Evolutionary conservation across 768 basidiomycete genomes (phyloP).

Genomic region (Kwoniella sp.): DNA sequence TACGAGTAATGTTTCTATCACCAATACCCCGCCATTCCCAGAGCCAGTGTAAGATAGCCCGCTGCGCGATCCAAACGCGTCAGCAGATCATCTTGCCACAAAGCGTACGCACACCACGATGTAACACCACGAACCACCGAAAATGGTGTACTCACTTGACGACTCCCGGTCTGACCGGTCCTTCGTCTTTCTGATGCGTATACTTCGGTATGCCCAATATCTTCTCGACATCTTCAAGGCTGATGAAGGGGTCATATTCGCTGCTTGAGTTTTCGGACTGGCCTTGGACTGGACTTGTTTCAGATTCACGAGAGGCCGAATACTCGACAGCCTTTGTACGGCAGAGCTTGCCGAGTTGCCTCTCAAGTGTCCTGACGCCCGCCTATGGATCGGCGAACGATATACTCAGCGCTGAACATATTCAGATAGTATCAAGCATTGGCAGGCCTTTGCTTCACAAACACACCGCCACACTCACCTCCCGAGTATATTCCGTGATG

Average conservation of each 20-base stretch:
- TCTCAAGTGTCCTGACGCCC: slow-evolving; percentile 86
- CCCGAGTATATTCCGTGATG: slow-evolving; percentile 79
- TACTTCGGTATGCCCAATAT: slow-evolving; percentile 79
- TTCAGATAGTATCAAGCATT: too few relatives aligned
- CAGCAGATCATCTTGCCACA: background rate
- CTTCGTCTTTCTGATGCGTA: slow-evolving; percentile 65
- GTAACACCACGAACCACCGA: too few relatives aligned
- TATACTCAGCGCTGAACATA: too few relatives aligned
- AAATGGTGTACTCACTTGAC: slow-evolving; percentile 57
- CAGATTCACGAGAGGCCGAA: slow-evolving; percentile 63
- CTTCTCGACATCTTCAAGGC: slow-evolving; percentile 72
- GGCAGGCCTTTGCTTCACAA: background rate
- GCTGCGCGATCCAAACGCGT: slow-evolving; percentile 21
- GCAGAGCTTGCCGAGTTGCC: slow-evolving; percentile 84
- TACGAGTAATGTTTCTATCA: slow-evolving; percentile 78
- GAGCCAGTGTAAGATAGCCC: slow-evolving; percentile 54
- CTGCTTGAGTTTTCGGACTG: slow-evolving; percentile 35
- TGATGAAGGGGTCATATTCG: slow-evolving; percentile 66
- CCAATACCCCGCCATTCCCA: slow-evolving; percentile 59
- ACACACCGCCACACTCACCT: slow-evolving; percentile 55
- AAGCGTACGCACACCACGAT: too few relatives aligned
- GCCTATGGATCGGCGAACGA: slow-evolving; percentile 57
- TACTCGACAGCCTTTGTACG: slow-evolving; percentile 89
- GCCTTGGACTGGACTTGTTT: background rate
- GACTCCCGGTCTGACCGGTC: slow-evolving; percentile 71